A percentile compares a stretch with the other conserved stretches of the same genome.
Evolutionary conservation across 306 rosid species (phyloP).

Genomic region (Citrullus amarus): DNA sequence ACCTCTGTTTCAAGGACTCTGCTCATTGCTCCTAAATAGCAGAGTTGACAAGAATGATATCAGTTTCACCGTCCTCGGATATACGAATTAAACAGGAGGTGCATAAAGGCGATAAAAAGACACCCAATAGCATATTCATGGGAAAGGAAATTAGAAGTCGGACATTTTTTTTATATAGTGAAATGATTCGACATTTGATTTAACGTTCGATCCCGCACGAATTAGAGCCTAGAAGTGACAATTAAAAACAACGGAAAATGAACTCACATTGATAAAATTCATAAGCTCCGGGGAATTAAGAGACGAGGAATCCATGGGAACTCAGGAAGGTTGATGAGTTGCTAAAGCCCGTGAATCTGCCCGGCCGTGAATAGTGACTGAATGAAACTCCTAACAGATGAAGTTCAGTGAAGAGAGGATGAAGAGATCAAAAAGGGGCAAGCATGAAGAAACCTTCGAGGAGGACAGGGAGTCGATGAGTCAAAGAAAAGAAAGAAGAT

Average conservation of each 20-base stretch:
- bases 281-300: constrained; percentile 50
- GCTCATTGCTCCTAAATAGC: neutral
- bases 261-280: constrained; percentile 55
- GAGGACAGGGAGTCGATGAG: no score
- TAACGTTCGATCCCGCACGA: neutral
- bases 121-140: neutral
- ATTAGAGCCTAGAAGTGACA: neutral
- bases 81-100: neutral
- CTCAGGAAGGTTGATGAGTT: neutral
- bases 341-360: neutral
- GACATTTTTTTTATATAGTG: neutral
- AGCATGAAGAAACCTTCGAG: no score
- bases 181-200: neutral
- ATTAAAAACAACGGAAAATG: neutral
- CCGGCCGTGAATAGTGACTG: neutral
- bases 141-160: neutral
- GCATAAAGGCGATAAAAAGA: neutral
- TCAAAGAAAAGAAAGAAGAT: no score
- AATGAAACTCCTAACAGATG: neutral
- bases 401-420: no score
- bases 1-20: neutral
- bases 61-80: neutral
- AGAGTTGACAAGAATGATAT: neutral
- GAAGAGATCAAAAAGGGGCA: no score
- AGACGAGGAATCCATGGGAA: constrained; percentile 60